Evolutionary conservation across 2,329 filamentous ascomycete genomes (phyloP).

Genomic region (Talaromyces sp.): DNA sequence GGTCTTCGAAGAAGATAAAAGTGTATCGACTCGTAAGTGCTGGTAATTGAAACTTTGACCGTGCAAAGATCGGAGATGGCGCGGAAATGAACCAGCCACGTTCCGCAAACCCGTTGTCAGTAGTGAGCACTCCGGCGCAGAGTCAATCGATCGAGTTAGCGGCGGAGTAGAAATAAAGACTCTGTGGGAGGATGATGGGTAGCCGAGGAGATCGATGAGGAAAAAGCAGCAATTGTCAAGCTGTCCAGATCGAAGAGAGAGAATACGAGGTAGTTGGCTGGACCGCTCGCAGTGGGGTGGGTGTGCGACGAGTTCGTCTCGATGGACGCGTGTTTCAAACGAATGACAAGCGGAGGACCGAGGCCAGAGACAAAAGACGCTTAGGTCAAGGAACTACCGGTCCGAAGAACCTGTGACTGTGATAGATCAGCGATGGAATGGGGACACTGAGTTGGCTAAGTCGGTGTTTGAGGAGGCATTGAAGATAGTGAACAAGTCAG

Average conservation of each 20-base stretch:
- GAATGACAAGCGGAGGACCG: constrained; percentile 16
- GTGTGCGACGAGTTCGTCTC: constrained; percentile 12
- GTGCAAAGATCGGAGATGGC: constrained; percentile 6
- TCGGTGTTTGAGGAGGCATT: neutral
- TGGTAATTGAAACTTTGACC: constrained; percentile 3
- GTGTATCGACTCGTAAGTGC: constrained; percentile 5
- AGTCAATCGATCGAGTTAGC: neutral
- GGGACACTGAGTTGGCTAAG: neutral
- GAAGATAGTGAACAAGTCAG: constrained; percentile 2
- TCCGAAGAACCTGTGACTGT: neutral
- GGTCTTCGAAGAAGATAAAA: neutral
- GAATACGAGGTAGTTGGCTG: neutral
- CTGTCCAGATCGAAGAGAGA: neutral
- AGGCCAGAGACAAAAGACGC: neutral
- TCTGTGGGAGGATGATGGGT: neutral
- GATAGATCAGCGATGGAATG: neutral
- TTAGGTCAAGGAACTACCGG: neutral
- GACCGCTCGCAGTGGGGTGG: constrained; percentile 5
- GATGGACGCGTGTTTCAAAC: constrained; percentile 21
- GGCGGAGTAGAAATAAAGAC: neutral
- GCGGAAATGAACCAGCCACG: constrained; percentile 21
- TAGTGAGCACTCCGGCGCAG: neutral
- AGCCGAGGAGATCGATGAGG: neutral
- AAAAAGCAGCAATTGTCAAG: neutral
- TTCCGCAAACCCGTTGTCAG: constrained; percentile 11